Evolutionary conservation across 805 yeast species (phyloP).

Genomic region (Kodamaea neixiangensis): DNA sequence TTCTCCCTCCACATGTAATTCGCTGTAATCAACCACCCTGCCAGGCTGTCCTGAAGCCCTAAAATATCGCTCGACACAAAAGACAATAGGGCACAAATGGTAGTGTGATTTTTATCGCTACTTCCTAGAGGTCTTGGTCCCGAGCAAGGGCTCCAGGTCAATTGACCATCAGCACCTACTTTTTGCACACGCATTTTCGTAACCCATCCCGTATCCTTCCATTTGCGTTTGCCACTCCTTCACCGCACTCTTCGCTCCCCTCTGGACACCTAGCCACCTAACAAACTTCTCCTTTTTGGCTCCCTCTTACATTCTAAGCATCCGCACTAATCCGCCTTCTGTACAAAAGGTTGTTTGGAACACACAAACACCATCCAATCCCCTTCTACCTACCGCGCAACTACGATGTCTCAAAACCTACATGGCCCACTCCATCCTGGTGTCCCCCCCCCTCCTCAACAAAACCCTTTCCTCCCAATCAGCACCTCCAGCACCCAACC

Average conservation of each 20-base stretch:
- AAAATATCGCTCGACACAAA: neutral
- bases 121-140: neutral
- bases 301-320: neutral
- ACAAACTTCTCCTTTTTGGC: neutral
- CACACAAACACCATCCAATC: neutral
- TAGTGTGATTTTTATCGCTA: neutral
- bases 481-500: neutral
- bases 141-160: no score
- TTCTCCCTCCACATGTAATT: neutral
- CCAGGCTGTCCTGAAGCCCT: neutral
- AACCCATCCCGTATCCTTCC: no score
- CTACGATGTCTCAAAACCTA: neutral
- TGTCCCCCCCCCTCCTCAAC: neutral
- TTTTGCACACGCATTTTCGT: no score
- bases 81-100: neutral
- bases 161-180: no score
- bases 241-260: neutral
- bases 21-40: neutral
- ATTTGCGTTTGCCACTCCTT: neutral
- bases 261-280: neutral
- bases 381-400: neutral
- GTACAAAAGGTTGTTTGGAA: neutral
- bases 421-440: neutral
- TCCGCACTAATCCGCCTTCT: conserved; percentile 1
- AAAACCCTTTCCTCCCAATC: neutral